A percentile compares a stretch with the other conserved stretches of the same genome.
phyloP scores from a whole-genome alignment of 352 stramenopile species.

The Plasmopara viticola region DNA sequence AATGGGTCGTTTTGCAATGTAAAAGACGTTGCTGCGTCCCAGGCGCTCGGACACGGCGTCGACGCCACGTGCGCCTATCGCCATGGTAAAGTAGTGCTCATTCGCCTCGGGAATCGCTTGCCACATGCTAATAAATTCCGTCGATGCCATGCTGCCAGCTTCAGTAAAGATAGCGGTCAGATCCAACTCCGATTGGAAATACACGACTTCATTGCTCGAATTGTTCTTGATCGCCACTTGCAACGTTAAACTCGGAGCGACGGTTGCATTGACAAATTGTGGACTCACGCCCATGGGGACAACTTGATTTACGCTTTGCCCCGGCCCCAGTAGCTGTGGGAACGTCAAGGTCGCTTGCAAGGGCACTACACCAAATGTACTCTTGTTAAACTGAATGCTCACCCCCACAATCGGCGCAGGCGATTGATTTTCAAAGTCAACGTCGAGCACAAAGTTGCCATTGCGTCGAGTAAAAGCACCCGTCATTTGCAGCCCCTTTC shows the following conservation, averaged over 20 bases:
- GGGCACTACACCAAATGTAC: conserved; percentile 93
- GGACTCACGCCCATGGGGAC: conserved; percentile 77
- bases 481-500: conserved; percentile 89
- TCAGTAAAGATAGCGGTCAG: conserved; percentile 87
- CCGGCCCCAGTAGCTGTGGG: conserved; percentile 49
- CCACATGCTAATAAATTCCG: conserved; percentile 92
- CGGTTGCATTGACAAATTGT: conserved; percentile 64
- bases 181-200: conserved; percentile 93
- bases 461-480: conserved; percentile 57
- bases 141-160: conserved; percentile 85
- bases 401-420: conserved; percentile 83
- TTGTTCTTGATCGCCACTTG: conserved; percentile 98
- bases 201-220: conserved; percentile 89
- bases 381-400: conserved; percentile 98
- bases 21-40: conserved; percentile 91
- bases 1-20: conserved; percentile 90
- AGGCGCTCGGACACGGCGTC: conserved; percentile 85
- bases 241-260: conserved; percentile 75
- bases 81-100: conserved; percentile 90
- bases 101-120: conserved; percentile 94
- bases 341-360: conserved; percentile 88
- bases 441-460: conserved; percentile 62
- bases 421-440: conserved; percentile 87
- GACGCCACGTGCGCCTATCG: conserved; percentile 51
- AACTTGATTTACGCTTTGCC: conserved; percentile 71